phyloP scores from a whole-genome alignment of 345 rosid genomes.

The Jatropha curcas region DNA sequence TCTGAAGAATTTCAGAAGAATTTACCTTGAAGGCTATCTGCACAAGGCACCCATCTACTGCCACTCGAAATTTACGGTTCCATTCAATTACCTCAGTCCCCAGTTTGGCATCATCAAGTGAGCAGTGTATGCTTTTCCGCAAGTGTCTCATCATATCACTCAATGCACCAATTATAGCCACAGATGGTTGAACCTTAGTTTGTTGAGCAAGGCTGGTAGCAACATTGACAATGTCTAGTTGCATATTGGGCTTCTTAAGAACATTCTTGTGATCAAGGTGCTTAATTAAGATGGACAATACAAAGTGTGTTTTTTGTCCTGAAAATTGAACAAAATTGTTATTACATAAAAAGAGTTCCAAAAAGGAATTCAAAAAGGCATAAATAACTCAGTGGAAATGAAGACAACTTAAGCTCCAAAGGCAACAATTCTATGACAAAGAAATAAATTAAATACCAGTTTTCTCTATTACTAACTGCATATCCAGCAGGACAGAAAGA shows the following conservation, averaged over 20 bases:
- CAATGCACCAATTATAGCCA: slow-evolving; percentile 65
- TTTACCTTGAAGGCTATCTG: slow-evolving; percentile 61
- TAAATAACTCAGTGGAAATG: not conserved
- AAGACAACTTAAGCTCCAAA: slow-evolving; percentile 8
- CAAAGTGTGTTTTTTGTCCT: slow-evolving; percentile 67
- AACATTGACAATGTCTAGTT: slow-evolving; percentile 55
- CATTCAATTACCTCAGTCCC: slow-evolving; percentile 61
- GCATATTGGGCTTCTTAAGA: slow-evolving; percentile 64
- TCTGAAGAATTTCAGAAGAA: slow-evolving; percentile 4
- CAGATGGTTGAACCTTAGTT: slow-evolving; percentile 52
- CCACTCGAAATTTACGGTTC: slow-evolving; percentile 53
- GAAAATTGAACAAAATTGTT: slow-evolving; percentile 16
- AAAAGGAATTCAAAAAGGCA: not conserved
- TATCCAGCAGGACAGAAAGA: slow-evolving; percentile 53
- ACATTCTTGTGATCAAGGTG: slow-evolving; percentile 78
- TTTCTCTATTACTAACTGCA: slow-evolving; percentile 61
- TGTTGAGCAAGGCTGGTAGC: slow-evolving; percentile 58
- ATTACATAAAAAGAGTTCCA: not conserved
- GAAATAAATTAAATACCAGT: slow-evolving; percentile 44
- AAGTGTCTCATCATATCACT: slow-evolving; percentile 80
- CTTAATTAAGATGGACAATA: slow-evolving; percentile 63
- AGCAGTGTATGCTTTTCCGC: slow-evolving; percentile 69
- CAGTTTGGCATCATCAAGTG: slow-evolving; percentile 62
- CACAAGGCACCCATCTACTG: slow-evolving; percentile 68
- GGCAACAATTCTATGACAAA: slow-evolving; percentile 1